Base-by-base conservation (phyloP, 2,329 filamentous ascomycete species). In the Sporothrix curviconia region DNA sequence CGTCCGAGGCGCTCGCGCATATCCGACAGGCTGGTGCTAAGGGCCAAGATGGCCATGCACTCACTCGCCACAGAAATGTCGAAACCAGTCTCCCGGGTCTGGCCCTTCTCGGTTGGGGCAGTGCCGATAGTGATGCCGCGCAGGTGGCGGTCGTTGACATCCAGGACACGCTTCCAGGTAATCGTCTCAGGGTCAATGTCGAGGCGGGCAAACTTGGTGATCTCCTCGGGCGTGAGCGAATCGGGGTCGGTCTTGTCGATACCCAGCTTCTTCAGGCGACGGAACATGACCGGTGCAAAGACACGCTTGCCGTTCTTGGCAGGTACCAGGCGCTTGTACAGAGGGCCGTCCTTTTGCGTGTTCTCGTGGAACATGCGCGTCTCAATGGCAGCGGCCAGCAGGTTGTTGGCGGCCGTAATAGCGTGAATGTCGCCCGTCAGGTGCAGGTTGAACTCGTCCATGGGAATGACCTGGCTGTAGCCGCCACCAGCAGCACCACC, bases 381-480 rank as follows among this genome's bases (percentile, higher is more conserved):
- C 70, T 99, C 94, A 62, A 99, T 95, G 36, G 94, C 94, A 56
- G 94, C 94, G 44, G 94, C 92, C 43, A 99, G 82, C 58, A 99
- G 79, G 74, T 99, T 99, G 81, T 97, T 99, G 37, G 94, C 94
- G 28, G 92, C 92, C 55, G 91, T 91, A 68, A 99, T 94, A 63
- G 94, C 94, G 71, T 99, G 94, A 58, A 99, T 97, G 70, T 99
- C 94, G 67, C 94, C 94, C 56, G 94, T 99, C 67, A 99, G 76
- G 72, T 99, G 94, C 69, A 99, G 78, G 75, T 99, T 99, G 79
- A 99, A 99, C 73, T 99, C 94, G 67, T 99, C 94, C 94, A 99
- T 99, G 59, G 94, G 94, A 66, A 99, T 97, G 68, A 99, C 94
- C 72, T 99, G 94, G 72, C 90, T 96, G 82, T 97, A 99, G 39